phyloP scores from a whole-genome alignment of 2,329 filamentous ascomycete genomes.

The Fusarium xyrophilum region DNA sequence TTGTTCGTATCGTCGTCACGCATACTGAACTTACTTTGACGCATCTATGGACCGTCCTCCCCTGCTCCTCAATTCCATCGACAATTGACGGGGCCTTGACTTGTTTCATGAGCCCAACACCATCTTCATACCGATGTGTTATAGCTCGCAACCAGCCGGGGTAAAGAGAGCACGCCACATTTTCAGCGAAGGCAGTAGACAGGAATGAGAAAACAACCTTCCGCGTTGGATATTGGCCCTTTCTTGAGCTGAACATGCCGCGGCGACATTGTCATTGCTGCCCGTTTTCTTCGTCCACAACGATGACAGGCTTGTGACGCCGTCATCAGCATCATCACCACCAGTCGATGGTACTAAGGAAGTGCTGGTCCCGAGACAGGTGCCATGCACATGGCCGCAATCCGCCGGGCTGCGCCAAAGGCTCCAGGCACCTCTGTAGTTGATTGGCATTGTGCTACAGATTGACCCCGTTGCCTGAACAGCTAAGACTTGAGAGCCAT shows the following conservation, averaged over 20 bases:
- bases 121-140: neutral
- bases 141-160: too few relatives aligned
- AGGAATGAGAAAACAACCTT: neutral
- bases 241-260: neutral
- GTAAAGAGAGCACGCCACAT: rapidly evolving
- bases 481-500: neutral
- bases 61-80: neutral
- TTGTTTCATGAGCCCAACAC: neutral
- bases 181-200: neutral
- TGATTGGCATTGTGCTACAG: neutral
- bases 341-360: too few relatives aligned
- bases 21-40: neutral
- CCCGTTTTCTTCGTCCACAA: too few relatives aligned
- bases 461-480: neutral
- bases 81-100: neutral
- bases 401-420: neutral
- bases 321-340: neutral
- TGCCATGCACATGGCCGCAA: neutral
- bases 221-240: rapidly evolving
- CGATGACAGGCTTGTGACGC: neutral
- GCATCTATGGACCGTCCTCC: neutral
- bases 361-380: neutral
- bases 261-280: neutral
- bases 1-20: neutral
- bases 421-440: rapidly evolving